Conservation (phyloP, 768 basidiomycete species). For the Dentipellis fragilis region DNA sequence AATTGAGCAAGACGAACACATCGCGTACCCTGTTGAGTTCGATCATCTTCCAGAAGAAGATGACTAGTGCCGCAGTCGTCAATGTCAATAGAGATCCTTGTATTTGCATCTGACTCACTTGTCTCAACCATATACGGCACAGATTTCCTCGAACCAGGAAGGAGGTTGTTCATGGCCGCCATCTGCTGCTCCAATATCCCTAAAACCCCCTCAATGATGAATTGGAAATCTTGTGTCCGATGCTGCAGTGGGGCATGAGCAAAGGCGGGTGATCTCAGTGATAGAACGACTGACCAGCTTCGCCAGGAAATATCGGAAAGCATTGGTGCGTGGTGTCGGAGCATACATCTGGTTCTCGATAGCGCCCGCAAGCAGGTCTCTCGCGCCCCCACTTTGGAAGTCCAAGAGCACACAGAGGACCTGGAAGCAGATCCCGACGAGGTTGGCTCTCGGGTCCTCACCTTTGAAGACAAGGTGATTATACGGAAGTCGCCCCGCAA, state of each 20-base stretch:
- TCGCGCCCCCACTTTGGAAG: conserved; percentile 70
- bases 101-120: conserved; percentile 34
- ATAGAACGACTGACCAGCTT: conserved; percentile 53
- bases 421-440: conserved; percentile 71
- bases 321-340: conserved; percentile 66
- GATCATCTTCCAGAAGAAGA: conserved; percentile 84
- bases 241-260: conserved; percentile 40
- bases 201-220: conserved; percentile 66
- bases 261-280: not conserved
- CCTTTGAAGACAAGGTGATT: conserved; percentile 86
- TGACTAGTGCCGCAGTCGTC: conserved; percentile 31
- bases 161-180: conserved; percentile 57
- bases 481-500: conserved; percentile 77
- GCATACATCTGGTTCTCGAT: conserved; percentile 34
- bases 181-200: conserved; percentile 68
- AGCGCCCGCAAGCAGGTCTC: conserved; percentile 34
- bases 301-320: conserved; percentile 86
- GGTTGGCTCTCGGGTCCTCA: conserved; percentile 65
- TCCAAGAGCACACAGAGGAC: conserved; percentile 68
- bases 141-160: conserved; percentile 81
- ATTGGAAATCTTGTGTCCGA: conserved; percentile 80
- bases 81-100: not conserved
- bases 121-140: conserved; percentile 77
- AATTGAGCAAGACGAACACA: not conserved
- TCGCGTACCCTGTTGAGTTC: conserved; percentile 78